These are phyloP conservation scores for Hypericum androsaemum DNA, from an alignment of 345 rosid genomes.

Conservation along the genomic window DNA sequence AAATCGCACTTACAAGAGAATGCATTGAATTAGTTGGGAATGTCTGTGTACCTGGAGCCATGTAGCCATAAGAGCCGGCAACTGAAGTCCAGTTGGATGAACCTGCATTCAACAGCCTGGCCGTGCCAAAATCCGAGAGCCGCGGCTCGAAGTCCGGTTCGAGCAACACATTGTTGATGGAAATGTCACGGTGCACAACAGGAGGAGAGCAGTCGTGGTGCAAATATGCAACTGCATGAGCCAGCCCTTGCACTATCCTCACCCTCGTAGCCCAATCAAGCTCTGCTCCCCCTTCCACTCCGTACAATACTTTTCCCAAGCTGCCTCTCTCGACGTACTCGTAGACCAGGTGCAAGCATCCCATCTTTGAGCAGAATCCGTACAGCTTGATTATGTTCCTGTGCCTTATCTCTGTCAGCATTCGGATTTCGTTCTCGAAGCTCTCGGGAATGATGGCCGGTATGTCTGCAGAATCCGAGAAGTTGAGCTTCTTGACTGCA, in stretches of 20 bases:
- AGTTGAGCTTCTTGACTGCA: conserved; percentile 47
- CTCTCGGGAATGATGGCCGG: conserved; percentile 28
- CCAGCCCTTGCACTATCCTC: conserved; percentile 44
- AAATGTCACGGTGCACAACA: conserved; percentile 56
- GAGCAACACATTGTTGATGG: conserved; percentile 45
- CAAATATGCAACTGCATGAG: conserved; percentile 63
- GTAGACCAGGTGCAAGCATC: conserved; percentile 43
- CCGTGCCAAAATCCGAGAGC: conserved; percentile 63
- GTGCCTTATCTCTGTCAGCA: conserved; percentile 45
- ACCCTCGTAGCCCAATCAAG: conserved; percentile 40
- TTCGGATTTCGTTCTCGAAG: conserved; percentile 47
- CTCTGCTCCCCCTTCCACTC: conserved; percentile 21
- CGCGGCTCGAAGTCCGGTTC: conserved; percentile 42
- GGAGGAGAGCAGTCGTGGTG: conserved; percentile 60
- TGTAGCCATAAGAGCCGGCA: conserved; percentile 65
- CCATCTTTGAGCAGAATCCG: conserved; percentile 46
- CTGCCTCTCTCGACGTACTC: conserved; percentile 53
- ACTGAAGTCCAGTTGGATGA: conserved; percentile 54
- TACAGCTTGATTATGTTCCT: conserved; percentile 57
- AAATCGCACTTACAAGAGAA: not conserved
- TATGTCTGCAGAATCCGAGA: conserved; percentile 29
- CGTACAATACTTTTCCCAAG: conserved; percentile 35
- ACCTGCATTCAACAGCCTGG: conserved; percentile 36
- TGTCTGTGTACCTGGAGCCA: conserved; percentile 68
- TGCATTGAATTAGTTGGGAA: not conserved